A percentile compares a stretch with the other conserved stretches of the same genome.
Evolutionary conservation across 2,329 filamentous ascomycete genomes (phyloP).

Genomic region (Pseudogymnoascus destructans): DNA sequence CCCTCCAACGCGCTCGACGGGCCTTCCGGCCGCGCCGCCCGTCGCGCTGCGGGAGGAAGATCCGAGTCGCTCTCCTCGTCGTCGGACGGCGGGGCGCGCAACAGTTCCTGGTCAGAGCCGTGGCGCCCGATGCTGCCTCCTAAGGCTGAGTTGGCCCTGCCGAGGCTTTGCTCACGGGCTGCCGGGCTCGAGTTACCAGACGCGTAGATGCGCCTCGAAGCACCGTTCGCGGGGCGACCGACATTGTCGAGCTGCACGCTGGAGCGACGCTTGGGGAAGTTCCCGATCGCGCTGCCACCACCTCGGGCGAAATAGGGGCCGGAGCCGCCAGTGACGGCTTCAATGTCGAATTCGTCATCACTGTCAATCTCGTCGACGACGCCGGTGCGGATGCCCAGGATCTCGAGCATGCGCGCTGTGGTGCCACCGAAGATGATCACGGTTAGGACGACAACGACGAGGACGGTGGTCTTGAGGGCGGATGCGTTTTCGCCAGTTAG

Average conservation of each 20-base stretch:
- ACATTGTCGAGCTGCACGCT: constrained; percentile 42
- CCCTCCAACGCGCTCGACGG: constrained; percentile 30
- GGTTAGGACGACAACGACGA: constrained; percentile 91
- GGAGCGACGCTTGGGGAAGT: constrained; percentile 51
- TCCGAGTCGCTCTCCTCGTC: constrained; percentile 56
- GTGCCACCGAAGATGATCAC: constrained; percentile 99
- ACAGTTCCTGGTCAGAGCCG: constrained; percentile 44
- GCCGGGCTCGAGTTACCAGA: constrained; percentile 26
- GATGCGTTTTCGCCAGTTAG: constrained; percentile 70
- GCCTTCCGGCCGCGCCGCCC: constrained; percentile 15
- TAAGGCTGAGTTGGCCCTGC: constrained; percentile 36
- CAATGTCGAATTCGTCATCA: constrained; percentile 97
- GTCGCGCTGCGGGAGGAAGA: constrained; percentile 45
- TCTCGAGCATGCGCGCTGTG: constrained; percentile 94
- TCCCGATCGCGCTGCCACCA: constrained; percentile 58
- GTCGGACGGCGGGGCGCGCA: constrained; percentile 33
- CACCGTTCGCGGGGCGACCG: constrained; percentile 33
- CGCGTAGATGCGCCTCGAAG: constrained; percentile 25
- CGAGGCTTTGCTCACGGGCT: constrained; percentile 33
- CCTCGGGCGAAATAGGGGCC: constrained; percentile 72
- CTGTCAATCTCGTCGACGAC: constrained; percentile 96
- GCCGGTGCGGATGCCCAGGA: constrained; percentile 87
- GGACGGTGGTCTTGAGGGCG: constrained; percentile 81
- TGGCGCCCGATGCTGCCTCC: constrained; percentile 28
- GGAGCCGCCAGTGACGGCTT: constrained; percentile 23